phyloP scores from a whole-genome alignment of 2,329 filamentous ascomycete species.

The Alternaria ethzedia region DNA sequence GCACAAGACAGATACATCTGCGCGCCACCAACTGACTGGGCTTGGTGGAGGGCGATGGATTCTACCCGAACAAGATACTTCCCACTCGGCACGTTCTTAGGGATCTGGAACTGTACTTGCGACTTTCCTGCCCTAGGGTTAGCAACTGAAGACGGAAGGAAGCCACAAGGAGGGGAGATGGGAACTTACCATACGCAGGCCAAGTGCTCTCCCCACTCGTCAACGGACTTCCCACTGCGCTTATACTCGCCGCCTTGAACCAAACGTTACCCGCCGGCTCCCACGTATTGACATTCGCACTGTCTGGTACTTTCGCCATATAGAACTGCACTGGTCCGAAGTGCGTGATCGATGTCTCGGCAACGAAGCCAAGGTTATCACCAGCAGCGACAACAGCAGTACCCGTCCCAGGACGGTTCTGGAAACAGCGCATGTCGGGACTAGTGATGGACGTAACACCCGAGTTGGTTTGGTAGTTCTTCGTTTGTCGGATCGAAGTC shows the following conservation, averaged over 20 bases:
- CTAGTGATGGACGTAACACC: slow-evolving; percentile 58
- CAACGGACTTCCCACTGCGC: slow-evolving; percentile 31
- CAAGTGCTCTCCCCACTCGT: slow-evolving; percentile 32
- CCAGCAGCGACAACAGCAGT: slow-evolving; percentile 56
- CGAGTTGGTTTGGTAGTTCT: slow-evolving; percentile 59
- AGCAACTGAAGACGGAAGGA: neutral
- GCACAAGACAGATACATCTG: slow-evolving; percentile 57
- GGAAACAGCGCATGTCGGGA: slow-evolving; percentile 60
- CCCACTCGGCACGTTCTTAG: slow-evolving; percentile 48
- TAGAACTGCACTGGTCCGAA: slow-evolving; percentile 63
- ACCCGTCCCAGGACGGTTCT: slow-evolving; percentile 50
- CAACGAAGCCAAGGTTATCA: slow-evolving; percentile 54
- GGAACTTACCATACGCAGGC: slow-evolving; percentile 34
- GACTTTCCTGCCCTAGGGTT: slow-evolving; percentile 20
- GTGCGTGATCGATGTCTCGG: slow-evolving; percentile 56
- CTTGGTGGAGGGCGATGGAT: slow-evolving; percentile 54
- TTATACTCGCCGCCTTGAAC: slow-evolving; percentile 39
- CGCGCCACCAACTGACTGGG: slow-evolving; percentile 38
- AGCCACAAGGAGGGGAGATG: neutral
- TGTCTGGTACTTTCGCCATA: slow-evolving; percentile 57
- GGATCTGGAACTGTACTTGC: slow-evolving; percentile 45
- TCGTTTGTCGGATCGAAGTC: slow-evolving; percentile 57
- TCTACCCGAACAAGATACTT: slow-evolving; percentile 56
- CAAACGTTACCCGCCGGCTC: slow-evolving; percentile 38
- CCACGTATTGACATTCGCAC: slow-evolving; percentile 35